A percentile compares a stretch with the other conserved stretches of the same genome.
phyloP scores from a whole-genome alignment of 1,139 yeast species.

The Magnusiomyces tetraspermus region DNA sequence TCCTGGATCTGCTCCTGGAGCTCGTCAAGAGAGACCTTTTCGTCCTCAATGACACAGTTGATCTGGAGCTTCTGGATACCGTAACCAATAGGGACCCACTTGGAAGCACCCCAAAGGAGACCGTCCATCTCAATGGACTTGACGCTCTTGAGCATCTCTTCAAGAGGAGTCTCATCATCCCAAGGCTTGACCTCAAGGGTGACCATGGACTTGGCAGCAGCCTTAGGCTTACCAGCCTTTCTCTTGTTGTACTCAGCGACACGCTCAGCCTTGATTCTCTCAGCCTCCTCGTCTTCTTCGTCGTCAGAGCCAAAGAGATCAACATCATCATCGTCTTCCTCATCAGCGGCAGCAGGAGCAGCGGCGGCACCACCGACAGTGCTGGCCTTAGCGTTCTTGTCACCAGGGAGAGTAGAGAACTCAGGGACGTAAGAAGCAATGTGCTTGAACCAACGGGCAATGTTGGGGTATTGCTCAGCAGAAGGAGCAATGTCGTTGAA shows the following conservation, averaged over 20 bases:
- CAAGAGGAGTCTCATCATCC: conserved; percentile 96
- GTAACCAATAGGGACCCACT: conserved; percentile 94
- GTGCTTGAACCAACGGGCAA: conserved; percentile 98
- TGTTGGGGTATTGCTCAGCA: conserved; percentile 73
- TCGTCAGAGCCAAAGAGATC: conserved; percentile 89
- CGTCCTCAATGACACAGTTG: conserved; percentile 97
- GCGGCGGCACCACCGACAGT: conserved; percentile 55
- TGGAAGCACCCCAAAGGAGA: conserved; percentile 97
- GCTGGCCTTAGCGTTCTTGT: conserved; percentile 29
- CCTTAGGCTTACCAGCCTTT: conserved; percentile 96
- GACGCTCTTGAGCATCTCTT: conserved; percentile 48
- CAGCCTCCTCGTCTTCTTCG: conserved; percentile 93
- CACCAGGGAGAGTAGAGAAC: conserved; percentile 43
- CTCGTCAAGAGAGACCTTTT: conserved; percentile 83
- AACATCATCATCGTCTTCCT: conserved; percentile 81
- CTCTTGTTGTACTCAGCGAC: conserved; percentile 94
- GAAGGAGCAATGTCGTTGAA: conserved; percentile 70
- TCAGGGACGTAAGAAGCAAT: conserved; percentile 85
- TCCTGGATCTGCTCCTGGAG: conserved; percentile 80
- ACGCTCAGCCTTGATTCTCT: conserved; percentile 93
- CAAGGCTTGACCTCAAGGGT: conserved; percentile 98
- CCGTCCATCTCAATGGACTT: conserved; percentile 82
- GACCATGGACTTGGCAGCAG: conserved; percentile 96
- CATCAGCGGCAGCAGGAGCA: conserved; percentile 53
- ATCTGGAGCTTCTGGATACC: conserved; percentile 99